These are phyloP conservation scores for Nicotiana obtusifolia DNA, from an alignment of 257 asterid species.

Conservation along the genomic window DNA sequence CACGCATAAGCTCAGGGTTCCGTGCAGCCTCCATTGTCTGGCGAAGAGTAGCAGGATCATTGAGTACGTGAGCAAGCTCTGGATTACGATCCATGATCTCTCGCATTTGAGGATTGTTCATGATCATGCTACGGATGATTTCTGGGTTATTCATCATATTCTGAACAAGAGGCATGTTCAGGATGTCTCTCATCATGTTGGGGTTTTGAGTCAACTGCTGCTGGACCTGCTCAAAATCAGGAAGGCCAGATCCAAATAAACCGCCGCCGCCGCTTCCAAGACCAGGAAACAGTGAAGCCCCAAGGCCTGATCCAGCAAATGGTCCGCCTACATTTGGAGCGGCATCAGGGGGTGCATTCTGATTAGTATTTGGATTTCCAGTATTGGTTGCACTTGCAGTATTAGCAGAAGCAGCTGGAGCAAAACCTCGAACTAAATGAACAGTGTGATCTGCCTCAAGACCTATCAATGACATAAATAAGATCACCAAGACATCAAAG, in stretches of 20 bases:
- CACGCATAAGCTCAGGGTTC: slow-evolving; percentile 65
- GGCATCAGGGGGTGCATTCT: slow-evolving; percentile 27
- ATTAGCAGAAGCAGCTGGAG: slow-evolving; percentile 31
- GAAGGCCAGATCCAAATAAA: slow-evolving; percentile 44
- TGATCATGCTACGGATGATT: slow-evolving; percentile 40
- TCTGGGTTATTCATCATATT: slow-evolving; percentile 58
- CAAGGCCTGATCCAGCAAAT: slow-evolving; percentile 30
- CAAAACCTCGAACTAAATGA: slow-evolving; percentile 52
- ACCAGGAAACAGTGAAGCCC: slow-evolving; percentile 45
- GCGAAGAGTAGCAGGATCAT: slow-evolving; percentile 55
- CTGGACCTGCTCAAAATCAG: slow-evolving; percentile 44
- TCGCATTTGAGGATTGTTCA: slow-evolving; percentile 63
- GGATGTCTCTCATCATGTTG: slow-evolving; percentile 49
- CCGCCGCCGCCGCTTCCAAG: slow-evolving; percentile 33
- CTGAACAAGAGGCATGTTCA: slow-evolving; percentile 48
- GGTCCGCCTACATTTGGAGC: slow-evolving; percentile 32
- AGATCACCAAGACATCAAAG: not conserved
- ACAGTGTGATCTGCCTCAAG: slow-evolving; percentile 53
- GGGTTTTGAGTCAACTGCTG: slow-evolving; percentile 47
- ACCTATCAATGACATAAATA: slow-evolving; percentile 26
- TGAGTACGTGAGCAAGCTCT: slow-evolving; percentile 48
- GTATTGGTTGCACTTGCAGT: slow-evolving; percentile 24
- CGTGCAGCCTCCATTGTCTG: slow-evolving; percentile 64
- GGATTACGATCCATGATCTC: slow-evolving; percentile 57
- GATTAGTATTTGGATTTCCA: slow-evolving; percentile 21